Base-by-base conservation (phyloP, 805 yeast genomes). In the Saccharomycopsis fermentans region DNA sequence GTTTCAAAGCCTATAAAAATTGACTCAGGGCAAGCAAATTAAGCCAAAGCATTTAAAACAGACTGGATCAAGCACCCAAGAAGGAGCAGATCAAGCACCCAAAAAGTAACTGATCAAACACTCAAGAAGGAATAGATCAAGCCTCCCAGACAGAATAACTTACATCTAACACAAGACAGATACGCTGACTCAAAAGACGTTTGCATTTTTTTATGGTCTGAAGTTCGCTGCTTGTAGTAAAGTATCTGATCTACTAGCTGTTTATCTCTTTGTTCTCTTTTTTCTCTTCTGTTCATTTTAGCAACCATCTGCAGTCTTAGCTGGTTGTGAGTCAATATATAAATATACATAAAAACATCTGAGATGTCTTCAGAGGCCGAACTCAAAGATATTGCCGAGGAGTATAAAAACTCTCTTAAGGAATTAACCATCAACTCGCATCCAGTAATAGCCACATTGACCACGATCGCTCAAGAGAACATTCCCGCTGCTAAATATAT, bases 401-500 rank as follows among this genome's bases (percentile, higher is more conserved):
- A 91, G 70, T 92, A 86, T 70, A 78, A 79, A 48, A 80, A 79
- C 63, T 82, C 90, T 35, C 74, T 92, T 48, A 78, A 78, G 36
- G 94, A 88, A 59, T 76, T 94, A 61, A 89, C 96, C 3, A 86
- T 86, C 73, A 91, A 90, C 70, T 89, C 97, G 6, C 78, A 90
- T 60, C 97, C 97, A 11, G 87, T 91, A 57, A 94, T 94, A 61
- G 85, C 87, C 43, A 86, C 83, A 51, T 77, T 91, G 66, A 94
- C 98, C 8, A 77, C 81, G 47, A 80, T 90, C 57, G 98, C 99
- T 2, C 87, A 82, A 65, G 98, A 94, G 68, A 89, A 90, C 68
- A 78, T 82, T 21, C 79, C 80, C 52, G 82, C 80, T 57, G 97
- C 97, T 8, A 81, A 81, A 56, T 87, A 84, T 54, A 87, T 94